Percentiles rank a stretch among this genome's conserved stretches.
Evolutionary conservation across 331 rosid genomes (phyloP).

Genomic region (Acacia pycnantha): DNA sequence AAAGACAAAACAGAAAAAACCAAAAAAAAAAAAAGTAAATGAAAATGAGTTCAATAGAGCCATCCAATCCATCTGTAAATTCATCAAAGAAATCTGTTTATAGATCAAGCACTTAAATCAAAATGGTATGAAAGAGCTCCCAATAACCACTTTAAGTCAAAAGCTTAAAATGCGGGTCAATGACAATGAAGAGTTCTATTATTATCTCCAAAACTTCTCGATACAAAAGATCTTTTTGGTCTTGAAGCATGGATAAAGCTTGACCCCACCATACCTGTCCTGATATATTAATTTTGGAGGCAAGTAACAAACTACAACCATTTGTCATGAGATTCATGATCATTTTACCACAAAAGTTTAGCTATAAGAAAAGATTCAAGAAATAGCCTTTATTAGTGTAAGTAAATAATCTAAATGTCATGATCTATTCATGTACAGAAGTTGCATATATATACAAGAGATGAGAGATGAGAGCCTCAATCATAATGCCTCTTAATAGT

Average conservation of each 20-base stretch:
- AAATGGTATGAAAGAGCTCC: background rate
- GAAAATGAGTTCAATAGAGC: background rate
- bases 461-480: too few species aligned
- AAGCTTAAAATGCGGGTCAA: background rate
- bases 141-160: background rate
- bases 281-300: background rate
- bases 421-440: too few species aligned
- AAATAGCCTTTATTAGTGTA: background rate
- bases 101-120: background rate
- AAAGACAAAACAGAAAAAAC: background rate
- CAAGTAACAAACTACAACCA: background rate
- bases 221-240: background rate
- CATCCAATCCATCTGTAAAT: background rate
- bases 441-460: too few species aligned
- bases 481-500: too few species aligned
- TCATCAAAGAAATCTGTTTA: background rate
- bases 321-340: background rate
- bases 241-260: background rate
- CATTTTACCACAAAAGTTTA: background rate
- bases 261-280: background rate
- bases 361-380: background rate
- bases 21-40: too few species aligned
- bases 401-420: too few species aligned
- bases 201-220: background rate
- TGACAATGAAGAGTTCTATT: background rate